phyloP scores from a whole-genome alignment of 805 yeast genomes.

The Helenozyma baotianmanensis region DNA sequence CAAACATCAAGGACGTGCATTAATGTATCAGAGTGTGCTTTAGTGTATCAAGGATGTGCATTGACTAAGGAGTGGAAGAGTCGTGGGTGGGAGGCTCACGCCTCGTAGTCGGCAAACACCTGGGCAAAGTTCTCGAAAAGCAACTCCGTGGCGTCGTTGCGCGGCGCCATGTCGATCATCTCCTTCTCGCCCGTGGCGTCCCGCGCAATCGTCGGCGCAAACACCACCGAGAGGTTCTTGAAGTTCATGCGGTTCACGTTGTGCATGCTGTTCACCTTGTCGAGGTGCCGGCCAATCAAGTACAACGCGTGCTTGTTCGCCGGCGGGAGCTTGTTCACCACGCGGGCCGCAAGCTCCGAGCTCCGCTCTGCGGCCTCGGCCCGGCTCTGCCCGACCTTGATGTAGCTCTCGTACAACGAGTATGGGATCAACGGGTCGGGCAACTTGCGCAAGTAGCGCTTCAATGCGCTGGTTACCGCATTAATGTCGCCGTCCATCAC shows the following conservation, averaged over 20 bases:
- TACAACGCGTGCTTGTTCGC: conserved; percentile 61
- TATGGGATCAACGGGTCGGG: conserved; percentile 82
- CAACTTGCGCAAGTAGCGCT: conserved; percentile 77
- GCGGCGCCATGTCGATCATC: conserved; percentile 74
- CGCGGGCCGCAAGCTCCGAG: conserved; percentile 36
- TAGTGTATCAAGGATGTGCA: too few species aligned
- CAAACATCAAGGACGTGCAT: conserved; percentile 66
- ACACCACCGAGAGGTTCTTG: conserved; percentile 82
- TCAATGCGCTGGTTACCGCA: conserved; percentile 82
- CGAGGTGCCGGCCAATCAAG: conserved; percentile 60
- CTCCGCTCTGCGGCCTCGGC: conserved; percentile 25
- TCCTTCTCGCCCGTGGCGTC: conserved; percentile 78
- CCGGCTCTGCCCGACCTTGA: conserved; percentile 37
- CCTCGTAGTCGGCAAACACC: conserved; percentile 26
- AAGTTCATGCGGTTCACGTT: conserved; percentile 72
- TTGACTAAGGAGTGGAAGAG: too few species aligned
- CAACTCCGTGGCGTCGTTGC: conserved; percentile 75
- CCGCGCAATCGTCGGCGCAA: conserved; percentile 88
- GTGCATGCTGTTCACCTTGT: conserved; percentile 50
- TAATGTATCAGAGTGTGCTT: too few species aligned
- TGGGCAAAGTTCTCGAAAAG: conserved; percentile 47
- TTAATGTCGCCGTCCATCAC: conserved; percentile 65
- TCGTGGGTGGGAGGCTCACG: too few species aligned
- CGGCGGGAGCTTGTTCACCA: conserved; percentile 54
- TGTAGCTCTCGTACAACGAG: conserved; percentile 60